These are phyloP conservation scores for Saccharum hybrid DNA, from an alignment of 202 grass and related monocot genomes.

Conservation along the genomic window DNA sequence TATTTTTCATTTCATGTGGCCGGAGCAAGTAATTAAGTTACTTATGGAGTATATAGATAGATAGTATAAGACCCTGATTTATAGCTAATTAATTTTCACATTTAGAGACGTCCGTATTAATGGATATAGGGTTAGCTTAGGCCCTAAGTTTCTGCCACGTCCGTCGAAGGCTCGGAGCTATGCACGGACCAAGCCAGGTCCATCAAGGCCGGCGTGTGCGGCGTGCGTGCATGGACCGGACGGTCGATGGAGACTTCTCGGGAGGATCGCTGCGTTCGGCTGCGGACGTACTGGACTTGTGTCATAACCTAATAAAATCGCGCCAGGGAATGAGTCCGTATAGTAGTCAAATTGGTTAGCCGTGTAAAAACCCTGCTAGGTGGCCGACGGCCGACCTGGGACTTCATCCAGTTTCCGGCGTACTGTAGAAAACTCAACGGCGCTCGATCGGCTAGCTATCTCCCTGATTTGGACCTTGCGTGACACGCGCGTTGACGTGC, in stretches of 20 bases:
- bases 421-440: not conserved
- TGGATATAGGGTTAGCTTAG: conserved; percentile 41
- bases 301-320: too few relatives aligned
- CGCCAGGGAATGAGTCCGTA: too few relatives aligned
- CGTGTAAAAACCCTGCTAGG: not conserved
- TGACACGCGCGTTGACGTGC: not conserved
- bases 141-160: conserved; percentile 50
- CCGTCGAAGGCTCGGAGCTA: not conserved
- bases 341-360: not conserved
- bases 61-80: too few relatives aligned
- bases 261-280: too few relatives aligned
- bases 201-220: not conserved
- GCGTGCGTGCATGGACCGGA: not conserved
- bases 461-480: conserved; percentile 8
- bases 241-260: not conserved
- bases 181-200: not conserved
- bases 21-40: too few relatives aligned
- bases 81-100: not conserved
- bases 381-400: conserved; percentile 7
- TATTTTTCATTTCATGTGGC: not conserved
- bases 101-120: not conserved
- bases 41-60: too few relatives aligned
- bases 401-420: not conserved
- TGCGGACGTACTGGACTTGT: not conserved
- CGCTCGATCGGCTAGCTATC: not conserved